Percentiles rank a stretch among this genome's conserved stretches.
These are phyloP conservation scores for Primulina eburnea DNA, from an alignment of 257 asterid genomes.

Conservation along the genomic window DNA sequence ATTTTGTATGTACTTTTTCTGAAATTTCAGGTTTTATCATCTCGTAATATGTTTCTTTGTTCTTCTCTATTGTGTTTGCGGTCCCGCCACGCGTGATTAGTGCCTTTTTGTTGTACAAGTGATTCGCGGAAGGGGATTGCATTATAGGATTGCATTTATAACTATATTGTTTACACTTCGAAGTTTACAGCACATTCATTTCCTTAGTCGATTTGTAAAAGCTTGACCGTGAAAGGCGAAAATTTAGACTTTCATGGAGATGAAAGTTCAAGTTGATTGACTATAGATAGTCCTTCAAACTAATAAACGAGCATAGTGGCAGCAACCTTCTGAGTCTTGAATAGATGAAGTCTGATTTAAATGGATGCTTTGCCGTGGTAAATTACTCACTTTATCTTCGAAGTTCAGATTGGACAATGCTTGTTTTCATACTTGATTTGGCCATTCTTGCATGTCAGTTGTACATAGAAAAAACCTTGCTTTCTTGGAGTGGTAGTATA, in stretches of 20 bases:
- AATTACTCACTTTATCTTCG: neutral
- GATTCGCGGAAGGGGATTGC: no score
- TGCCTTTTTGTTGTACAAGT: no score
- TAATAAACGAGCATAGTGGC: neutral
- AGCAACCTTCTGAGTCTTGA: neutral
- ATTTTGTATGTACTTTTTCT: no score
- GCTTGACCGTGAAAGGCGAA: no score
- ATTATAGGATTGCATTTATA: no score
- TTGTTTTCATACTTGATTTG: neutral
- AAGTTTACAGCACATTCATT: no score
- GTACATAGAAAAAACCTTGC: neutral
- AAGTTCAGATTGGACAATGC: neutral
- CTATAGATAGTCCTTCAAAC: neutral
- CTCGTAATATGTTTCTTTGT: neutral
- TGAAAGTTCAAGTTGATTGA: neutral
- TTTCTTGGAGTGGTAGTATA: neutral
- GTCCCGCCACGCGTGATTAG: no score
- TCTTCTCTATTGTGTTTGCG: neutral
- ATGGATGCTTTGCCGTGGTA: neutral
- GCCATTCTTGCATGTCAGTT: neutral
- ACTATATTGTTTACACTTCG: no score
- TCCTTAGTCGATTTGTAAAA: no score
- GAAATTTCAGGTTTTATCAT: neutral
- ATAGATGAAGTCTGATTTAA: neutral
- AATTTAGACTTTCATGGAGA: no score